phyloP scores from a whole-genome alignment of 2,329 filamentous ascomycete genomes.

The Beauveria sp. region DNA sequence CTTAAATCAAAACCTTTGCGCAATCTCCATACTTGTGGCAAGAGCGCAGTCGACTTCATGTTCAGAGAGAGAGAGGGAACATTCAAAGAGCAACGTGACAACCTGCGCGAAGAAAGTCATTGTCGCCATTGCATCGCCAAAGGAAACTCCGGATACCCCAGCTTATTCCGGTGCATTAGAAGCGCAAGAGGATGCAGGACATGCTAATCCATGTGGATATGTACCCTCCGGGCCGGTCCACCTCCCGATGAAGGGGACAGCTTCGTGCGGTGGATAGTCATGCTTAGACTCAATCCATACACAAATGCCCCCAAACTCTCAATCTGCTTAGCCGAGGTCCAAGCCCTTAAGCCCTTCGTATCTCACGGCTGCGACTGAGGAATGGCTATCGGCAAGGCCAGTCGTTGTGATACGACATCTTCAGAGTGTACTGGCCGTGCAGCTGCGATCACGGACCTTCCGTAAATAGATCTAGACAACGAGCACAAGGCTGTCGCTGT shows the following conservation, averaged over 20 bases:
- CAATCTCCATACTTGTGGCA: background rate
- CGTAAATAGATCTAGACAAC: background rate
- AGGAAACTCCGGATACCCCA: background rate
- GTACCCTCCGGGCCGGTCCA: conserved; percentile 1
- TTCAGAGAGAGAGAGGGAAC: background rate
- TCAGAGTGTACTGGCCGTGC: background rate
- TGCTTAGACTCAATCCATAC: background rate
- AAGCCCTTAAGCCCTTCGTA: background rate
- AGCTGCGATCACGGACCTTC: background rate
- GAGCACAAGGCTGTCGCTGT: background rate
- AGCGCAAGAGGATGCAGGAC: background rate
- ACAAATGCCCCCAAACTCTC: background rate
- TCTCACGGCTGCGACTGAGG: background rate
- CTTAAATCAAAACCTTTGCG: background rate
- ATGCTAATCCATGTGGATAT: background rate
- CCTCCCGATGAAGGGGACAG: background rate
- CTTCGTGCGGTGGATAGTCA: background rate
- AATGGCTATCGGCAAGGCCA: background rate
- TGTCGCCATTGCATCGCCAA: background rate
- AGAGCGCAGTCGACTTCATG: background rate
- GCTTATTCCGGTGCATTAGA: background rate
- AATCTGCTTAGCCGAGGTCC: background rate
- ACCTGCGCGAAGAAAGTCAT: background rate
- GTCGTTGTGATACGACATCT: background rate
- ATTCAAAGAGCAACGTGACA: too few relatives aligned